phyloP scores from a whole-genome alignment of 1,139 yeast genomes.

The Blastobotrys petasosporus region DNA sequence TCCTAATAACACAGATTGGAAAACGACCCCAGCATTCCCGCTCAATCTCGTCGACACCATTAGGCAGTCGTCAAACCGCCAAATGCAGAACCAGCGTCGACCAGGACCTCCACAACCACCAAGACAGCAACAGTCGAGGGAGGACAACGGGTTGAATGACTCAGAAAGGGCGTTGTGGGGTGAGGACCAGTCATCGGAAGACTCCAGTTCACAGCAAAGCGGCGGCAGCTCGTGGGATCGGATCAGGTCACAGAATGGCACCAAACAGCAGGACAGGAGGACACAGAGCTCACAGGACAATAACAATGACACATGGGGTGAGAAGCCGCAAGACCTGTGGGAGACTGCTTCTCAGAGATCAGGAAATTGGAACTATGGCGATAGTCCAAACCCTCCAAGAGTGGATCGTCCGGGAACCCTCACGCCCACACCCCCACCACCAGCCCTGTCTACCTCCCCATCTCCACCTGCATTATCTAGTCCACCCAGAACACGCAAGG shows the following conservation, averaged over 20 bases:
- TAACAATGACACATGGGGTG: neutral
- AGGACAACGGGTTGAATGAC: neutral
- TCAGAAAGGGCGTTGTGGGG: neutral
- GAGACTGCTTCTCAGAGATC: neutral
- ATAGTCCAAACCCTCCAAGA: neutral
- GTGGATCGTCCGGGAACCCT: slow-evolving; percentile 12
- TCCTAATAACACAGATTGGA: slow-evolving; percentile 30
- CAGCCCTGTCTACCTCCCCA: slow-evolving; percentile 15
- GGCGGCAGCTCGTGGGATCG: slow-evolving; percentile 16
- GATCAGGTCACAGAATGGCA: slow-evolving; percentile 10
- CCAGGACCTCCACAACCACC: neutral
- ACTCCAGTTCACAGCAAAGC: neutral
- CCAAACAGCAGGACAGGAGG: neutral
- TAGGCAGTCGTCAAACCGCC: too few species aligned
- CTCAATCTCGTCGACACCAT: slow-evolving; percentile 18
- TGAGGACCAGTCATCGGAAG: too few species aligned
- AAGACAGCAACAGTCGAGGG: neutral
- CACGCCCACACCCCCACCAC: slow-evolving; percentile 16
- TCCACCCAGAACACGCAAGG: neutral
- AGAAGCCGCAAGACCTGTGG: neutral
- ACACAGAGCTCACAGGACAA: neutral
- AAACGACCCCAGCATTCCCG: slow-evolving; percentile 26
- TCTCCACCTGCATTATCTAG: neutral
- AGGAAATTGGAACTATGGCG: neutral
- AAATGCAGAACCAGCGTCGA: neutral